Percentiles rank a stretch among this genome's conserved stretches.
Conservation (phyloP, 805 yeast genomes). For the Schizosaccharomyces pombe region DNA sequence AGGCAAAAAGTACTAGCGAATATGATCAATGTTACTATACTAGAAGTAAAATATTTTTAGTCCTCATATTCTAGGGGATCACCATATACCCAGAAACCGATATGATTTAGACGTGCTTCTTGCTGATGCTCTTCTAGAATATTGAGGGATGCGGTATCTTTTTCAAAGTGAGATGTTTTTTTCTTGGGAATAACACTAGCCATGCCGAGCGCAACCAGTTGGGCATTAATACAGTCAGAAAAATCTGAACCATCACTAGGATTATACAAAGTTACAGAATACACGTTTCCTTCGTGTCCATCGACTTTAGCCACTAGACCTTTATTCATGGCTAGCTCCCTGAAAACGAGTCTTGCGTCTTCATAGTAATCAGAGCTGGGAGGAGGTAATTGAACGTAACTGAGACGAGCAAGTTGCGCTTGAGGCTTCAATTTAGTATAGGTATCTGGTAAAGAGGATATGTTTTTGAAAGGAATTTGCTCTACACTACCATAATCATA, state of each 20-base stretch:
- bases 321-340: slow-evolving; percentile 4
- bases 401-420: slow-evolving; percentile 9
- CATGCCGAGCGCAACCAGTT: slow-evolving; percentile 9
- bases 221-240: slow-evolving; percentile 9
- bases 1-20: too few species aligned
- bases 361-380: slow-evolving; percentile 9
- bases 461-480: neutral
- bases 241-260: slow-evolving; percentile 5
- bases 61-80: slow-evolving; percentile 16
- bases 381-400: slow-evolving; percentile 8
- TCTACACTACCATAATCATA: slow-evolving; percentile 6
- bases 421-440: slow-evolving; percentile 9
- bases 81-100: slow-evolving; percentile 52
- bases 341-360: slow-evolving; percentile 7
- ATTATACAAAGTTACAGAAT: slow-evolving; percentile 8
- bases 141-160: slow-evolving; percentile 4
- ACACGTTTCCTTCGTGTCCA: slow-evolving; percentile 3
- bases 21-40: too few species aligned
- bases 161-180: slow-evolving; percentile 4
- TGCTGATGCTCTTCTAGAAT: slow-evolving; percentile 19
- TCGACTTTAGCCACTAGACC: slow-evolving; percentile 9
- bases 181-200: slow-evolving; percentile 8
- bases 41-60: neutral
- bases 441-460: neutral
- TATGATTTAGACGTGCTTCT: slow-evolving; percentile 28